Conservation (phyloP, 768 basidiomycete species). For the Kwoniella sp. region DNA sequence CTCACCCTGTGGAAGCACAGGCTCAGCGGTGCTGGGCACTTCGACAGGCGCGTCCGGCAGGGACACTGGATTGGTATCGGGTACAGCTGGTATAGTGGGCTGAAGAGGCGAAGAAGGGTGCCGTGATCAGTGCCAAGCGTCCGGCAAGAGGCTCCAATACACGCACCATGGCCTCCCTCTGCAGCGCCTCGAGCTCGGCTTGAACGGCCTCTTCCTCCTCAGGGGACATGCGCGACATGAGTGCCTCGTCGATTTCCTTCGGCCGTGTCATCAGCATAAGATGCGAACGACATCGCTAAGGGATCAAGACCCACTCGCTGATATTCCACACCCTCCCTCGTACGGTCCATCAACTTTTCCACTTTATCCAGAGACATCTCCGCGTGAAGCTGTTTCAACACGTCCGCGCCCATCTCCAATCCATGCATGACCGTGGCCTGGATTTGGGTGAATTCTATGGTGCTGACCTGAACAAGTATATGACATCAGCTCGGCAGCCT, state of each 20-base stretch:
- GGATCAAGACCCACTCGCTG: conserved; percentile 62
- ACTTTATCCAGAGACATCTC: conserved; percentile 89
- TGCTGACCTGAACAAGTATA: conserved; percentile 77
- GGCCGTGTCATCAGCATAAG: background rate
- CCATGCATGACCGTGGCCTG: conserved; percentile 90
- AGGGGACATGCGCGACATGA: conserved; percentile 71
- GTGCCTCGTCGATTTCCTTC: conserved; percentile 89
- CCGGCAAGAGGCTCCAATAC: background rate
- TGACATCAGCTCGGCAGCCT: background rate
- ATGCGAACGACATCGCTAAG: background rate
- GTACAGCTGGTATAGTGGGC: conserved; percentile 36
- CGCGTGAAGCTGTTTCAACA: conserved; percentile 86
- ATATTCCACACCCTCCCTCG: conserved; percentile 85
- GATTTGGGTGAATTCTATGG: conserved; percentile 92
- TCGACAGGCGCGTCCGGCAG: conserved; percentile 33
- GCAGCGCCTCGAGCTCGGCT: conserved; percentile 67
- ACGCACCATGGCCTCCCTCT: conserved; percentile 51
- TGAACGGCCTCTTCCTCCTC: conserved; percentile 96
- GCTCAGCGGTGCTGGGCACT: conserved; percentile 25
- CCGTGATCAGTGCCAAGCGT: background rate
- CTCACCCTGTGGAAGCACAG: background rate
- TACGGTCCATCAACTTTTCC: conserved; percentile 90
- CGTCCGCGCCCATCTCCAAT: conserved; percentile 85
- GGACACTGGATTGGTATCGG: conserved; percentile 25
- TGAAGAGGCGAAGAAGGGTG: background rate